Evolutionary conservation across 306 rosid species (phyloP).

Genomic region (Astragalus glycyphyllos): DNA sequence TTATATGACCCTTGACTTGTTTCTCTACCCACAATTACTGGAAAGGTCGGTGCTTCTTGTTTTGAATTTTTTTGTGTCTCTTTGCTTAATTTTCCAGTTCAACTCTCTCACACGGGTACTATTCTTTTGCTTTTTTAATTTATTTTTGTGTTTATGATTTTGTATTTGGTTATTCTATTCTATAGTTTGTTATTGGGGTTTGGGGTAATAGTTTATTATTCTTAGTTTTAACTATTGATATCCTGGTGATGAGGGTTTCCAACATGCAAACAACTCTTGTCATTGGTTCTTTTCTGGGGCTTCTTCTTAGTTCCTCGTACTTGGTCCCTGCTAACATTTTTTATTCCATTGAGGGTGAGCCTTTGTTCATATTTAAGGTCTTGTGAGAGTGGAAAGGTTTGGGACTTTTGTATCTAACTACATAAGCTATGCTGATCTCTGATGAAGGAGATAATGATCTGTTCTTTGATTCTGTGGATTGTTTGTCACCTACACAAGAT

Average conservation of each 20-base stretch:
- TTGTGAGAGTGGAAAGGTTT: slow-evolving; percentile 37
- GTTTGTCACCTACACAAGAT: slow-evolving; percentile 58
- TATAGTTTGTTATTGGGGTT: slow-evolving; percentile 27
- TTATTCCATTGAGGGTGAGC: slow-evolving; percentile 36
- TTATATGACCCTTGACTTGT: slow-evolving; percentile 47
- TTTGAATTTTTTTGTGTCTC: slow-evolving; percentile 35
- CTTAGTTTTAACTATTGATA: slow-evolving; percentile 40
- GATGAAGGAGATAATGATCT: slow-evolving; percentile 60
- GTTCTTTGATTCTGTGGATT: slow-evolving; percentile 79
- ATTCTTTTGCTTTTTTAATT: slow-evolving; percentile 36
- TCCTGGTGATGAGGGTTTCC: slow-evolving; percentile 34
- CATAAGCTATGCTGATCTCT: slow-evolving; percentile 77
- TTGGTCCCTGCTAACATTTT: slow-evolving; percentile 44
- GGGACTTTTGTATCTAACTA: slow-evolving; percentile 45
- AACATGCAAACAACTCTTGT: slow-evolving; percentile 53
- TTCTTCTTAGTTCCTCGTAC: slow-evolving; percentile 58
- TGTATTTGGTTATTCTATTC: slow-evolving; percentile 44
- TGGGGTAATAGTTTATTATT: slow-evolving; percentile 43
- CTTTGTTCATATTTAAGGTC: slow-evolving; percentile 46
- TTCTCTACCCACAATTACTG: slow-evolving; percentile 51
- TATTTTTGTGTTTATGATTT: neutral
- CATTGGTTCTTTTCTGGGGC: slow-evolving; percentile 51
- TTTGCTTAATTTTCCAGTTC: slow-evolving; percentile 50
- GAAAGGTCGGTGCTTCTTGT: slow-evolving; percentile 73
- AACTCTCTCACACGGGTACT: slow-evolving; percentile 32